These are phyloP conservation scores for Daedalea quercina DNA, from an alignment of 768 basidiomycete genomes.

Conservation along the genomic window DNA sequence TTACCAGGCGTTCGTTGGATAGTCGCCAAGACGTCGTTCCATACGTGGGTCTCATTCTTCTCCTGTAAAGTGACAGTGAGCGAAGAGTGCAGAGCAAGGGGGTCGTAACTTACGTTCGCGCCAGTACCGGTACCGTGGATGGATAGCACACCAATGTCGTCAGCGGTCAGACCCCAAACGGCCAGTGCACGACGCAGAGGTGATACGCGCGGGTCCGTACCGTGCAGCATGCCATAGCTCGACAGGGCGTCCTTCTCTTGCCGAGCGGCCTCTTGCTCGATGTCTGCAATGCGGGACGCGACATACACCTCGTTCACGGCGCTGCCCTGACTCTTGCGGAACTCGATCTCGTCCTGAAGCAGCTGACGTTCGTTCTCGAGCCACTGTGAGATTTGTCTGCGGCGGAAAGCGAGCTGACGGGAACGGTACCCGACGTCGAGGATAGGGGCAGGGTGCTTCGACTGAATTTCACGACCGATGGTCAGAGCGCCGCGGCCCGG, in stretches of 20 bases:
- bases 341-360: slow-evolving; percentile 72
- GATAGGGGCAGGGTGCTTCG: slow-evolving; percentile 71
- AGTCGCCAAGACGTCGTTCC: slow-evolving; percentile 90
- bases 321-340: slow-evolving; percentile 47
- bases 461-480: slow-evolving; percentile 78
- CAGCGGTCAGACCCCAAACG: slow-evolving; percentile 91
- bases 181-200: slow-evolving; percentile 94
- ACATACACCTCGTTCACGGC: slow-evolving; percentile 61
- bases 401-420: slow-evolving; percentile 93
- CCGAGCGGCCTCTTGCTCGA: slow-evolving; percentile 83
- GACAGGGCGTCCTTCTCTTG: slow-evolving; percentile 94
- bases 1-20: slow-evolving; percentile 90
- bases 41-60: slow-evolving; percentile 95
- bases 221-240: slow-evolving; percentile 94
- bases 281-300: slow-evolving; percentile 67
- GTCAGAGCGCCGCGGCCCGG: slow-evolving; percentile 91
- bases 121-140: slow-evolving; percentile 87
- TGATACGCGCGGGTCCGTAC: slow-evolving; percentile 75
- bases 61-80: slow-evolving; percentile 43
- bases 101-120: slow-evolving; percentile 51
- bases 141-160: slow-evolving; percentile 86
- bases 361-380: slow-evolving; percentile 81
- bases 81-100: neutral
- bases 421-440: slow-evolving; percentile 85
- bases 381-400: slow-evolving; percentile 94